Conservation (phyloP, 2,329 filamentous ascomycete genomes). For the Xylaria sp. region DNA sequence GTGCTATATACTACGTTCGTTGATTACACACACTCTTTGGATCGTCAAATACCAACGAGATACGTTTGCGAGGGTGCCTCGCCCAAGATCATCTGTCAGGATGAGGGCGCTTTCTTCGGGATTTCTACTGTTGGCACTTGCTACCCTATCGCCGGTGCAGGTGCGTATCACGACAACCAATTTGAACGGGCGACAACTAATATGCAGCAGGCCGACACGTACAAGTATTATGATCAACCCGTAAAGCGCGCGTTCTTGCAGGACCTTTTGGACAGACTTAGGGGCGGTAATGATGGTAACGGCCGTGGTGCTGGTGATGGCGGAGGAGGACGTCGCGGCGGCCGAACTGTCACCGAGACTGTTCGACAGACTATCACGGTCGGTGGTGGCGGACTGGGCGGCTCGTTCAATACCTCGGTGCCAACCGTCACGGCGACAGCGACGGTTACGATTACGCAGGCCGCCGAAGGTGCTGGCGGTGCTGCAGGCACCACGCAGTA, state of each 20-base stretch:
- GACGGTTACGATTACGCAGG: constrained; percentile 46
- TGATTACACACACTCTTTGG: background rate
- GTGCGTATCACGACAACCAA: constrained; percentile 11
- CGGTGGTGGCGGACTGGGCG: constrained; percentile 14
- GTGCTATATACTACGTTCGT: background rate
- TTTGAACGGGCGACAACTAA: background rate
- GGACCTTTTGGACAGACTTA: constrained; percentile 12
- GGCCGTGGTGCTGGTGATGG: background rate
- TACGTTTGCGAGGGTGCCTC: background rate
- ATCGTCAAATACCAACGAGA: background rate
- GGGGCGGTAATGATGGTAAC: background rate
- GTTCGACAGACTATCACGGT: constrained; percentile 27
- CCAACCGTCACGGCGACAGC: constrained; percentile 27
- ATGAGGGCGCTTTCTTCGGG: constrained; percentile 23
- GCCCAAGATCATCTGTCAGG: constrained; percentile 6
- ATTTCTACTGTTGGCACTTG: constrained; percentile 15
- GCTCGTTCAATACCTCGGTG: constrained; percentile 4
- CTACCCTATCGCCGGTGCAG: constrained; percentile 18
- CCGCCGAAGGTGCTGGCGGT: constrained; percentile 25
- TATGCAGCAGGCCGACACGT: constrained; percentile 11
- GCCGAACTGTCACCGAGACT: constrained; percentile 20
- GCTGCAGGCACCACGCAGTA: constrained; percentile 1
- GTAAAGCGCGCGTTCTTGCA: constrained; percentile 18
- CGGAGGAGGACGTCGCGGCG: background rate
- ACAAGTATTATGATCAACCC: constrained; percentile 11